Percentiles rank a stretch among this genome's conserved stretches.
Evolutionary conservation across 2,329 filamentous ascomycete genomes (phyloP).

Genomic region (Nemania sp.): DNA sequence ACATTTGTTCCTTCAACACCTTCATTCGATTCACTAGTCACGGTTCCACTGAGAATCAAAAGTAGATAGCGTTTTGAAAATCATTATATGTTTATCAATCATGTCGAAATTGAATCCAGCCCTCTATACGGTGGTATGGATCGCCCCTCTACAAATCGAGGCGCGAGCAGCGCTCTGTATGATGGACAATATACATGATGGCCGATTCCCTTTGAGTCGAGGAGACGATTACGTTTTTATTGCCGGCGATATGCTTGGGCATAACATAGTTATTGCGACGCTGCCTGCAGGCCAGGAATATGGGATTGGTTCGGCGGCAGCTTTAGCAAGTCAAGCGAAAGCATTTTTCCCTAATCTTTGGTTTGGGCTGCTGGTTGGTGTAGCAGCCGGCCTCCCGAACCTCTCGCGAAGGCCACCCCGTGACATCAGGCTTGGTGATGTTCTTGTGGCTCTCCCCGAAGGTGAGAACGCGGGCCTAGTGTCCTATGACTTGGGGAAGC

Average conservation of each 20-base stretch:
- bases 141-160: slow-evolving; percentile 27
- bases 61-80: not conserved
- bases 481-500: slow-evolving; percentile 18
- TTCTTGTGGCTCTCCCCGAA: slow-evolving; percentile 22
- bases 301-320: slow-evolving; percentile 16
- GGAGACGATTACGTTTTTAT: slow-evolving; percentile 27
- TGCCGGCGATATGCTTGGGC: slow-evolving; percentile 19
- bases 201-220: slow-evolving; percentile 14
- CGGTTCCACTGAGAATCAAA: not conserved
- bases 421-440: slow-evolving; percentile 30
- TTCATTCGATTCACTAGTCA: not conserved
- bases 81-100: not conserved
- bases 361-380: slow-evolving; percentile 26
- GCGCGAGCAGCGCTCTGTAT: slow-evolving; percentile 15
- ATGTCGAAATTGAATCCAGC: slow-evolving; percentile 19
- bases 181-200: slow-evolving; percentile 24
- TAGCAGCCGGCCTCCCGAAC: slow-evolving; percentile 27
- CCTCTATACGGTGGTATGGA: slow-evolving; percentile 28
- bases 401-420: slow-evolving; percentile 2
- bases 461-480: slow-evolving; percentile 20
- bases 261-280: slow-evolving; percentile 26
- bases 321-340: slow-evolving; percentile 24
- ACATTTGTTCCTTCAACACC: too few species aligned
- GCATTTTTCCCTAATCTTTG: slow-evolving; percentile 26
- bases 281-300: slow-evolving; percentile 24